These are phyloP conservation scores for Pontederia paniculata DNA, from an alignment of 176 grass and related monocot species.

Conservation along the genomic window DNA sequence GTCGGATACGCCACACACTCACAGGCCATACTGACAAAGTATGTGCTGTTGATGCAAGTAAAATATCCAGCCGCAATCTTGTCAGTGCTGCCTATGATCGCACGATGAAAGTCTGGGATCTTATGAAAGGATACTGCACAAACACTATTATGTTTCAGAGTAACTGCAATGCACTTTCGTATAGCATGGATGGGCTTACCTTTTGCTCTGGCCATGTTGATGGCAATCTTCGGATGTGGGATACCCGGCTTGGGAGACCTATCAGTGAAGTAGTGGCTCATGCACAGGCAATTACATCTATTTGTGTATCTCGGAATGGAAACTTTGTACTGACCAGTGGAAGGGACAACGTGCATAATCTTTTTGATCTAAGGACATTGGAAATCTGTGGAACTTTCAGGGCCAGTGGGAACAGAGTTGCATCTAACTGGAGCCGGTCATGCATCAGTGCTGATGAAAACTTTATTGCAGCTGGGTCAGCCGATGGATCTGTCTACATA, in stretches of 20 bases:
- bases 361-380: conserved; percentile 82
- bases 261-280: conserved; percentile 60
- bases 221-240: conserved; percentile 74
- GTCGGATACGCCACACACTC: conserved; percentile 58
- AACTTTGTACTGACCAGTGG: conserved; percentile 85
- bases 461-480: conserved; percentile 53
- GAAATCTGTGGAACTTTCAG: conserved; percentile 77
- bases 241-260: conserved; percentile 56
- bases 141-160: conserved; percentile 86
- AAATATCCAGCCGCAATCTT: conserved; percentile 39
- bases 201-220: conserved; percentile 97
- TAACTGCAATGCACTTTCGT: conserved; percentile 78
- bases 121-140: conserved; percentile 73
- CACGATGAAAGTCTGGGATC: conserved; percentile 91
- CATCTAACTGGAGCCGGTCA: conserved; percentile 53
- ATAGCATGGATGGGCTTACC: conserved; percentile 52
- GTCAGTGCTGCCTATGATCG: conserved; percentile 69
- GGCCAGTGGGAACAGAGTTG: conserved; percentile 35
- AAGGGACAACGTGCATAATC: conserved; percentile 70
- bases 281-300: conserved; percentile 54
- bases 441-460: conserved; percentile 88
- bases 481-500: conserved; percentile 72
- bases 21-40: conserved; percentile 79
- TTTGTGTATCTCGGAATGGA: conserved; percentile 58
- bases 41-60: conserved; percentile 64